phyloP scores from a whole-genome alignment of 129 eudicot genomes.

The Apium graveolens region DNA sequence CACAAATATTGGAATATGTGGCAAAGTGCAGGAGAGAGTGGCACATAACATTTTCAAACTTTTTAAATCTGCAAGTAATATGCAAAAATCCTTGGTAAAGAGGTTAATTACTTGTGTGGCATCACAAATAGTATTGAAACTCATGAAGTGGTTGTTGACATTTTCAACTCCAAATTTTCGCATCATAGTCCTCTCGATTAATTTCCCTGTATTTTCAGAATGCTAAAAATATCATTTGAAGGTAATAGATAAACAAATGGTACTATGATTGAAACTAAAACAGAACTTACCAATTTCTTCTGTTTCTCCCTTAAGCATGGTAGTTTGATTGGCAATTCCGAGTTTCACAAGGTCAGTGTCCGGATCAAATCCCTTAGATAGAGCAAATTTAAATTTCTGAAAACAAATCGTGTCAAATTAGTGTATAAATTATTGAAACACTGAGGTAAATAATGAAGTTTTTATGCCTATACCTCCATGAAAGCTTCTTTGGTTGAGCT shows the following conservation, averaged over 20 bases:
- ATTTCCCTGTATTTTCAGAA: conserved; percentile 40
- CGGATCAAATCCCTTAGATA: conserved; percentile 87
- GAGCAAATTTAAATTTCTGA: conserved; percentile 90
- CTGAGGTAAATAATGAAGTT: neutral
- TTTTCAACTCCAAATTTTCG: conserved; percentile 73
- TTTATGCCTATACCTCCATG: conserved; percentile 40
- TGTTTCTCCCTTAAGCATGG: conserved; percentile 99
- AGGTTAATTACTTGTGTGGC: conserved; percentile 68
- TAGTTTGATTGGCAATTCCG: conserved; percentile 97
- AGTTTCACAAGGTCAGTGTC: conserved; percentile 68
- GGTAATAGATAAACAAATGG: neutral
- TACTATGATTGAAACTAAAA: neutral
- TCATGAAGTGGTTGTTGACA: conserved; percentile 62
- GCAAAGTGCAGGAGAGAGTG: neutral
- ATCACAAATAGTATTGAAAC: conserved; percentile 91
- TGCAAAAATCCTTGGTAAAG: neutral
- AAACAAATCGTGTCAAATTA: conserved; percentile 6
- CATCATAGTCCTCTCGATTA: conserved; percentile 89
- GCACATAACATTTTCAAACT: neutral
- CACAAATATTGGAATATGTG: neutral
- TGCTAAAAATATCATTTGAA: neutral
- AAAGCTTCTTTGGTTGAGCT: conserved; percentile 89
- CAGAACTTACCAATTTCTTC: conserved; percentile 76
- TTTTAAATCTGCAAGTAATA: neutral
- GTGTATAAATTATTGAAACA: conserved; percentile 5